Evolutionary conservation across 1,139 yeast species (phyloP).

Genomic region (Sporopachydermia cereana): DNA sequence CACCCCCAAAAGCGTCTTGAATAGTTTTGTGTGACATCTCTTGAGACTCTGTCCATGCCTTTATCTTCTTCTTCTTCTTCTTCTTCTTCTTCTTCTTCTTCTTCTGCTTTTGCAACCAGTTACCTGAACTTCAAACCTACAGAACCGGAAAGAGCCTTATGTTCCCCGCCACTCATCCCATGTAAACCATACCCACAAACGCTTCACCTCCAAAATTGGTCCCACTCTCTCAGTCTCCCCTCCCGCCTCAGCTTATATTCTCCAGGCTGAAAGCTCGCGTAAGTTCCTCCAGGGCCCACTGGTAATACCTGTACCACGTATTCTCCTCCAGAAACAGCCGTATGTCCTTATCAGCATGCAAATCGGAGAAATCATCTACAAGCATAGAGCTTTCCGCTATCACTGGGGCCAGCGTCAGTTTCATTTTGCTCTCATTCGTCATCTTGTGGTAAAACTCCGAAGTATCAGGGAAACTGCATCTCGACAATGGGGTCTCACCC

Average conservation of each 20-base stretch:
- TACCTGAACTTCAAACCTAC: too few relatives aligned
- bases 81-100: too few relatives aligned
- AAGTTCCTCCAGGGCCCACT: background rate
- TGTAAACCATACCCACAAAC: too few relatives aligned
- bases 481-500: background rate
- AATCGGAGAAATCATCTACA: background rate
- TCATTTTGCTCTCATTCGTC: background rate
- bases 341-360: background rate
- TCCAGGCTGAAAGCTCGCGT: background rate
- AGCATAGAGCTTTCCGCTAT: background rate
- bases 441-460: conserved; percentile 1
- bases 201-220: too few relatives aligned
- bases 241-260: background rate
- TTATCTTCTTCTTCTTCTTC: too few relatives aligned
- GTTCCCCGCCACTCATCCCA: too few relatives aligned
- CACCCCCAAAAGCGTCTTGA: too few relatives aligned
- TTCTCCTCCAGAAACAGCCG: conserved; percentile 1
- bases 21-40: too few relatives aligned
- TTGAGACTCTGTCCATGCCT: too few relatives aligned
- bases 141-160: too few relatives aligned
- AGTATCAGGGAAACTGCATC: conserved; percentile 2
- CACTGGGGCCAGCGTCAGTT: background rate
- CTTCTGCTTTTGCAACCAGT: too few relatives aligned
- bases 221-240: too few relatives aligned
- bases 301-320: background rate